Evolutionary conservation across 2,329 filamentous ascomycete genomes (phyloP).

Genomic region (Aurifilum marmelostoma): DNA sequence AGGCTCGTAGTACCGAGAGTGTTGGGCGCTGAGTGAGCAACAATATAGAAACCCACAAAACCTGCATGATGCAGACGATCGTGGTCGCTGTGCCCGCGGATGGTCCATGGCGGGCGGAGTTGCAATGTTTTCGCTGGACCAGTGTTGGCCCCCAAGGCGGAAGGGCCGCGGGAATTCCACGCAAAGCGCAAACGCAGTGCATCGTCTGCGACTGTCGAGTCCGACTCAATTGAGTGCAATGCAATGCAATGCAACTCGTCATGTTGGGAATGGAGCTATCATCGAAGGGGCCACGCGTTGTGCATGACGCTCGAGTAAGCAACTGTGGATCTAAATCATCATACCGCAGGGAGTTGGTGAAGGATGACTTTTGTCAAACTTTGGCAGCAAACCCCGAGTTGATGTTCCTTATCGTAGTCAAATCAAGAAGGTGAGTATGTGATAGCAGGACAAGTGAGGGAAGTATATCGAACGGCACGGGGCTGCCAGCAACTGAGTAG

Average conservation of each 20-base stretch:
- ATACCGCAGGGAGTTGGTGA: neutral
- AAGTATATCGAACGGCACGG: neutral
- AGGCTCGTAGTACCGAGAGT: neutral
- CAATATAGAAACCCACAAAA: neutral
- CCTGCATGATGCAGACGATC: neutral
- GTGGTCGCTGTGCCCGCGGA: neutral
- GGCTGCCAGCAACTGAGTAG: neutral
- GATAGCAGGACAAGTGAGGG: no score
- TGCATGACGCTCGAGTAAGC: neutral
- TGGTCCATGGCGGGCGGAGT: neutral
- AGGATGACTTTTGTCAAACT: neutral
- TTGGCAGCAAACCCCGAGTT: neutral
- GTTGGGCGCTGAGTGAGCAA: neutral
- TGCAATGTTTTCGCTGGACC: neutral
- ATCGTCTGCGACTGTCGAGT: neutral
- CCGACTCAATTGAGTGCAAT: neutral
- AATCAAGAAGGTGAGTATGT: no score
- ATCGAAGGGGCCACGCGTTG: neutral
- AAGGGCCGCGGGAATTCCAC: neutral
- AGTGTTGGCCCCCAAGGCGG: neutral
- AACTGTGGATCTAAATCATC: neutral
- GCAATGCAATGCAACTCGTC: neutral
- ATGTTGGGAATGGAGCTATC: neutral
- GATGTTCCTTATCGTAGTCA: neutral
- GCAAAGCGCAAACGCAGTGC: neutral